Evolutionary conservation across 208 protist species (phyloP).

Genomic region (Leishmania mexicana): DNA sequence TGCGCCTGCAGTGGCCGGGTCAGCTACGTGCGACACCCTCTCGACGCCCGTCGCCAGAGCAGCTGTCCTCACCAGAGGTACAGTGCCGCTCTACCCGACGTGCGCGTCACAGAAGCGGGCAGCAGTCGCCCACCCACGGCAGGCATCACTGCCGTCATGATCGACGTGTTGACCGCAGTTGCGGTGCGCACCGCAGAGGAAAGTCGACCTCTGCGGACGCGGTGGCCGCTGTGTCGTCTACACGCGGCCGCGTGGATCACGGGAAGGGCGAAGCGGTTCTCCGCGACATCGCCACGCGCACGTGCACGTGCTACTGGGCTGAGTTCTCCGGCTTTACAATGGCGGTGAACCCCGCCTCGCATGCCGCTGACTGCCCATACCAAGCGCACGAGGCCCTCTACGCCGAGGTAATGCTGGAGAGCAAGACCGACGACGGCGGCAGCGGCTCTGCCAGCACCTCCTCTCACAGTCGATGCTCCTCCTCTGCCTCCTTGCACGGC

Average conservation of each 20-base stretch:
- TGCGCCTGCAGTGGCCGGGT: conserved; percentile 25
- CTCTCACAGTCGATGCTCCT: neutral
- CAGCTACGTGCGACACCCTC: conserved; percentile 6
- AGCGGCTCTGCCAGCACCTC: neutral
- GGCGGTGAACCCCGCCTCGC: conserved; percentile 70
- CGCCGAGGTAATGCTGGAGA: conserved; percentile 15
- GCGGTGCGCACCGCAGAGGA: neutral
- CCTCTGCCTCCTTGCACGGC: neutral
- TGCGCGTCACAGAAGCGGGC: neutral
- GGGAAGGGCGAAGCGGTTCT: conserved; percentile 18
- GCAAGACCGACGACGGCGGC: neutral
- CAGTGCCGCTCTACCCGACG: neutral
- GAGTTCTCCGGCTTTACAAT: conserved; percentile 53
- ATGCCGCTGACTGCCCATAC: conserved; percentile 62
- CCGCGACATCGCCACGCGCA: conserved; percentile 27
- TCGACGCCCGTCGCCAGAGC: neutral
- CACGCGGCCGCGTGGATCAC: neutral
- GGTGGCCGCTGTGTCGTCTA: conserved; percentile 2
- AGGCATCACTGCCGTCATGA: neutral
- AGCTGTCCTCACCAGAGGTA: neutral
- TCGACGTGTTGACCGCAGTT: neutral
- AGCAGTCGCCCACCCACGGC: neutral
- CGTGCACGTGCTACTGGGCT: conserved; percentile 52
- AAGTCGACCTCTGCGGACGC: neutral
- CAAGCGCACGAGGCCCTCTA: conserved; percentile 40